Evolutionary conservation across 495 filamentous ascomycete species (phyloP), one percentile per base, ranked within the genome.

Genomic region (Hypoxylon fragiforme): DNA sequence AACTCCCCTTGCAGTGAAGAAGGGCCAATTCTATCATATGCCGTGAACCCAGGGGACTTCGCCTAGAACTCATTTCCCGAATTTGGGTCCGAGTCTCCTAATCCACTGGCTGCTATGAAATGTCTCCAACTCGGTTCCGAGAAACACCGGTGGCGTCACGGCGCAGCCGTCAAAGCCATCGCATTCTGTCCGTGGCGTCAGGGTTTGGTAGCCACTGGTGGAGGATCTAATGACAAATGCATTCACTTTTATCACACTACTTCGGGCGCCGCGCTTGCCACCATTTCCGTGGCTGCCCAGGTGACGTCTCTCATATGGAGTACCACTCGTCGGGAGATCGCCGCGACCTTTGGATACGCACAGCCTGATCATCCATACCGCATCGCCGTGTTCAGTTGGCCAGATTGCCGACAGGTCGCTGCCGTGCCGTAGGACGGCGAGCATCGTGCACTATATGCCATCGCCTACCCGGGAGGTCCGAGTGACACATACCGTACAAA

Each of bases 111-210:
- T 1, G 16, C 54, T 7, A 53, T 70, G 46, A 70, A 57, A 14
- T 50, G 64, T 38, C 43, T 75, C 9, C 65, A 48, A 7, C 40
- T 53, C 4, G 85, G 84, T 30, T 73, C 78, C 19, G 85, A 88
- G 60, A 88, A 84, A 55, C 83, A 95, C 64, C 79, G 78, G 26
- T 90, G 94, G 79, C 30, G 73, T 6, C 90, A 97, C 70, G 81
- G 85, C 11, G 92, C 94, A 1, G 94, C 94, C 7, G 89, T 97
- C 61, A 98, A 98, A 70, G 94, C 94, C 16, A 92, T 97, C 54
- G 94, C 94, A 7, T 97, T 97, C 72, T 96, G 94, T 35, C 94
- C 94, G 3, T 97, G 92, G 92, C 89, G 91, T 48, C 81, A 85
- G 22, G 87, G 88, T 13, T 76, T 98, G 1, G 73, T 98, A 39